These are phyloP conservation scores for Amphirosellinia nigrospora DNA, from an alignment of 495 filamentous ascomycete genomes.

Conservation along the genomic window DNA sequence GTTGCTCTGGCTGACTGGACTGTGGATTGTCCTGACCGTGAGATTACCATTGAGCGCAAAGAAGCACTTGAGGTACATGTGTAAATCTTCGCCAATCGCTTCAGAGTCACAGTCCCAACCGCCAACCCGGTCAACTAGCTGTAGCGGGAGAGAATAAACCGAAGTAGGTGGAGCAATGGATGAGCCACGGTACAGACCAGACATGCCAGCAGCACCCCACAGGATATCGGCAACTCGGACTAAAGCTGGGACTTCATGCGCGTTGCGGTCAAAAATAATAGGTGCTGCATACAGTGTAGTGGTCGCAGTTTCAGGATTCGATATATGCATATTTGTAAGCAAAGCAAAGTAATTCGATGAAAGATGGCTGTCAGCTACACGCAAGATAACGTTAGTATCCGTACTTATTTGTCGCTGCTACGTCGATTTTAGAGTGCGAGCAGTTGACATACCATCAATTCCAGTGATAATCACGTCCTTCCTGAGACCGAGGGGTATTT, in stretches of 20 bases:
- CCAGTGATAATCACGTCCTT: conserved; percentile 70
- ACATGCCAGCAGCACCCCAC: conserved; percentile 70
- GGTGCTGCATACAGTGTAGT: conserved; percentile 69
- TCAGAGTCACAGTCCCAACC: conserved; percentile 71
- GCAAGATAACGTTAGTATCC: conserved; percentile 33
- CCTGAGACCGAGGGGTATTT: conserved; percentile 55
- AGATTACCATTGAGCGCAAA: conserved; percentile 70
- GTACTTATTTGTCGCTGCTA: background rate
- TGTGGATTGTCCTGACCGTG: conserved; percentile 58
- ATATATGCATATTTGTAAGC: conserved; percentile 63
- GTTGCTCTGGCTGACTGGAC: conserved; percentile 72
- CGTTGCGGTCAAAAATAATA: conserved; percentile 76
- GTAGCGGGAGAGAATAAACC: conserved; percentile 70
- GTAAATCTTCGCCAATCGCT: conserved; percentile 74
- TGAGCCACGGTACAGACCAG: conserved; percentile 65
- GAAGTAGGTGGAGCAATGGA: conserved; percentile 69
- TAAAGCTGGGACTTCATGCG: conserved; percentile 66
- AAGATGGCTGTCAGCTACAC: conserved; percentile 71
- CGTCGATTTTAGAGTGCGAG: background rate
- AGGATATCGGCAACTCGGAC: conserved; percentile 72
- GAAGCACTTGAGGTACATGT: conserved; percentile 79
- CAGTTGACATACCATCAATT: conserved; percentile 65
- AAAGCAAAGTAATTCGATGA: conserved; percentile 67
- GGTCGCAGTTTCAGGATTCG: conserved; percentile 57
- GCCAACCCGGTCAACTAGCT: conserved; percentile 65